Evolutionary conservation across 2,329 filamentous ascomycete genomes (phyloP).

Genomic region (Xylariaceae sp.): DNA sequence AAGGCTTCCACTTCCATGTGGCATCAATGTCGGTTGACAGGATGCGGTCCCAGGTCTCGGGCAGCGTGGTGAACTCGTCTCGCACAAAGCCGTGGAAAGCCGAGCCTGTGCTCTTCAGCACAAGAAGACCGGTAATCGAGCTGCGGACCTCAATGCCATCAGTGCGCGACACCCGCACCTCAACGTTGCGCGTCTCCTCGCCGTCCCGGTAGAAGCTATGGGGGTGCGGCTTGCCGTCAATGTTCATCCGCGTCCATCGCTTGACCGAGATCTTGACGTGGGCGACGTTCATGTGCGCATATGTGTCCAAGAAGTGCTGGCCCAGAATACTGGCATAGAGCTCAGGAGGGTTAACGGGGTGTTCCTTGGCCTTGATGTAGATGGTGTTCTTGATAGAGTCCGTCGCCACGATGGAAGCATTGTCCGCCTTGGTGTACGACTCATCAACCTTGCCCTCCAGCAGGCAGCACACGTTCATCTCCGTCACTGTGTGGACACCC

Average conservation of each 20-base stretch:
- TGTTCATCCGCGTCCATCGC: constrained; percentile 82
- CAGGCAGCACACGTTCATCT: constrained; percentile 91
- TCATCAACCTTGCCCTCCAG: constrained; percentile 87
- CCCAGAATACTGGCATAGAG: constrained; percentile 81
- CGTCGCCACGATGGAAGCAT: constrained; percentile 90
- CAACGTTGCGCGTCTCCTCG: constrained; percentile 77
- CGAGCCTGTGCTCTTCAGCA: constrained; percentile 94
- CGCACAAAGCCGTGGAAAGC: constrained; percentile 92
- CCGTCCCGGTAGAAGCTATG: constrained; percentile 93
- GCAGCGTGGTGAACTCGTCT: constrained; percentile 87
- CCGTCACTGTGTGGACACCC: constrained; percentile 76
- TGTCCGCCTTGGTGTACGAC: constrained; percentile 90
- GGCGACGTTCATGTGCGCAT: constrained; percentile 80
- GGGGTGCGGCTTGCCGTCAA: constrained; percentile 86
- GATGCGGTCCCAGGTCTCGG: constrained; percentile 91
- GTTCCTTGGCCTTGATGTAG: constrained; percentile 90
- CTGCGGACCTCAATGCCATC: constrained; percentile 71
- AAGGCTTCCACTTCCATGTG: constrained; percentile 76
- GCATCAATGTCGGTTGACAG: constrained; percentile 89
- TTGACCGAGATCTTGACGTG: constrained; percentile 79
- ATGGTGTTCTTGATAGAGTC: constrained; percentile 98
- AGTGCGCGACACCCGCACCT: constrained; percentile 62
- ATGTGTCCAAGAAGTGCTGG: constrained; percentile 81
- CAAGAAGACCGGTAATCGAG: constrained; percentile 73
- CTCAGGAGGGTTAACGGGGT: constrained; percentile 89